Conservation (phyloP, 2,329 filamentous ascomycete genomes). For the Aspergillus tamarii region DNA sequence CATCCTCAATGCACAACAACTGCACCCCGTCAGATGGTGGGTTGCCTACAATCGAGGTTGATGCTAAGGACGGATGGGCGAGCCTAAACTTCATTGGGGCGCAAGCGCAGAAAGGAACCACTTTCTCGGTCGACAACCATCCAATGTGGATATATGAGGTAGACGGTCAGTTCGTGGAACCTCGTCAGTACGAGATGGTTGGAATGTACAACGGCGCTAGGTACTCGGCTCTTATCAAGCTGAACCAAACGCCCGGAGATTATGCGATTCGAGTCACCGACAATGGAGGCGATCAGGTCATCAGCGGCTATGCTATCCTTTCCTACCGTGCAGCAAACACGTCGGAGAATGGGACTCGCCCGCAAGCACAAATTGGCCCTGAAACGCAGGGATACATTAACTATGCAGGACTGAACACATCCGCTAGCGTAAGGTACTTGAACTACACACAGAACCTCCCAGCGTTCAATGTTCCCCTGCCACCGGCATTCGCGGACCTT, state of each 20-base stretch:
- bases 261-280: not conserved
- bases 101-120: conserved; percentile 1
- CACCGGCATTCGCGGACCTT: not conserved
- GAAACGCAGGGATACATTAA: not conserved
- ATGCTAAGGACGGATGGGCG: not conserved
- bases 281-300: not conserved
- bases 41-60: not conserved
- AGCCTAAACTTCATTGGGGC: conserved; percentile 1
- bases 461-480: not conserved
- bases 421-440: not conserved
- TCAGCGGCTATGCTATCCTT: conserved; percentile 2
- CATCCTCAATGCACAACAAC: not conserved
- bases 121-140: conserved; percentile 1
- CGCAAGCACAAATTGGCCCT: not conserved
- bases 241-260: not conserved
- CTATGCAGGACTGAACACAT: not conserved
- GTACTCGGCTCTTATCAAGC: not conserved
- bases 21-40: conserved; percentile 3
- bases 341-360: not conserved
- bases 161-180: conserved; percentile 1
- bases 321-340: not conserved
- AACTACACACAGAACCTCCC: not conserved
- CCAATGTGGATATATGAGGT: conserved; percentile 5
- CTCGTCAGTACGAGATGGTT: not conserved
- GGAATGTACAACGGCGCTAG: conserved; percentile 4